phyloP scores from a whole-genome alignment of 2,329 filamentous ascomycete species.

The Neofusicoccum parvum region DNA sequence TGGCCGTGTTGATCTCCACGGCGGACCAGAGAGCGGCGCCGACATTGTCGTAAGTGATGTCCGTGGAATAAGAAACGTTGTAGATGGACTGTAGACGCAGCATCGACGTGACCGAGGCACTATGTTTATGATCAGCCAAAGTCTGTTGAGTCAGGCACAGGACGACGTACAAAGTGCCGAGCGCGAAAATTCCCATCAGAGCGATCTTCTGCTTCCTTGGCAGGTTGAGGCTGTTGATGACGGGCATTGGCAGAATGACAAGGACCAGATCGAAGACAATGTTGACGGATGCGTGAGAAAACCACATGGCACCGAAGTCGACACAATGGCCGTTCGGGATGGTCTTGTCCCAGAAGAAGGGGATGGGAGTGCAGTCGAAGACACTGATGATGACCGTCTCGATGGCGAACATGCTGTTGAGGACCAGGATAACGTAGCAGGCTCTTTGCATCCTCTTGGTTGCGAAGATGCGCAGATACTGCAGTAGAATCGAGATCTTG shows the following conservation, averaged over 20 bases:
- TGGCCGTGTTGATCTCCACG: constrained; percentile 34
- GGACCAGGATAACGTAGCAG: constrained; percentile 29
- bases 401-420: constrained; percentile 26
- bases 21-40: constrained; percentile 34
- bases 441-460: constrained; percentile 26
- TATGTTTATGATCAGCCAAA: constrained; percentile 18
- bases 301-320: constrained; percentile 33
- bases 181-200: constrained; percentile 37
- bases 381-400: constrained; percentile 34
- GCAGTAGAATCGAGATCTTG: constrained; percentile 38
- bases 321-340: constrained; percentile 25
- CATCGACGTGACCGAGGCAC: constrained; percentile 37
- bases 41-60: constrained; percentile 38
- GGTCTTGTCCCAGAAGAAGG: constrained; percentile 31
- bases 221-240: constrained; percentile 34
- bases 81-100: constrained; percentile 35
- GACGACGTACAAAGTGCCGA: constrained; percentile 34
- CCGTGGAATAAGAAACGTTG: constrained; percentile 32
- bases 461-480: constrained; percentile 38
- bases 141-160: neutral
- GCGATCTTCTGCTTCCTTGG: constrained; percentile 32
- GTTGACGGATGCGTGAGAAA: constrained; percentile 35
- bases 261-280: constrained; percentile 35
- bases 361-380: constrained; percentile 33
- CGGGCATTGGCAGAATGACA: constrained; percentile 35